phyloP scores from a whole-genome alignment of 2,329 filamentous ascomycete species.

The Aspergillus nomiae region DNA sequence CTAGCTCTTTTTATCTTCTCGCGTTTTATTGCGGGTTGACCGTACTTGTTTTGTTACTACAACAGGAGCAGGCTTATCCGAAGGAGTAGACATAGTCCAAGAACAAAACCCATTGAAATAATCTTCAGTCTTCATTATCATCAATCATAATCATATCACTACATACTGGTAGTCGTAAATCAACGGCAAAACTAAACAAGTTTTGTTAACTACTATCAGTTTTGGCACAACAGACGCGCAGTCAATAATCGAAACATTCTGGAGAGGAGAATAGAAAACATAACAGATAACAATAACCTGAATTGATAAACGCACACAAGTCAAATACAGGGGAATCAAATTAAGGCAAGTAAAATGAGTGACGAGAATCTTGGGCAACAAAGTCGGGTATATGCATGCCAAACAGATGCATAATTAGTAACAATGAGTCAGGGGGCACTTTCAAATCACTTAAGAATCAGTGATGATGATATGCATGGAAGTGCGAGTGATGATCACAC shows the following conservation, averaged over 20 bases:
- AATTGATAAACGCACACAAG: slow-evolving; percentile 22
- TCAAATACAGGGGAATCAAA: slow-evolving; percentile 41
- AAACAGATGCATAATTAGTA: slow-evolving; percentile 32
- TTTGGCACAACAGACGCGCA: neutral
- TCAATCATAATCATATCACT: slow-evolving; percentile 24
- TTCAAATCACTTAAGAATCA: slow-evolving; percentile 37
- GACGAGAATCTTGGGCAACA: slow-evolving; percentile 17
- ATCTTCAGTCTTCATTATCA: slow-evolving; percentile 20
- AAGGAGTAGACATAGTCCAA: neutral
- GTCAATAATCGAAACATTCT: slow-evolving; percentile 17
- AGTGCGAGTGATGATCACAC: slow-evolving; percentile 13
- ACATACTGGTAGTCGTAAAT: slow-evolving; percentile 15
- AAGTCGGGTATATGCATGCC: slow-evolving; percentile 28
- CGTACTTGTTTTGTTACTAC: neutral
- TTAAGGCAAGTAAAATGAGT: slow-evolving; percentile 22
- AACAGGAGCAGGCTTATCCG: neutral
- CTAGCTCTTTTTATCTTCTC: neutral
- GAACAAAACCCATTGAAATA: neutral
- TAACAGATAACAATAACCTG: slow-evolving; percentile 11
- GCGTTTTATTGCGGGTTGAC: neutral
- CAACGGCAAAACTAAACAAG: slow-evolving; percentile 1
- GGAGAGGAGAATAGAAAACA: slow-evolving; percentile 19
- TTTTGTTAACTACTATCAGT: slow-evolving; percentile 12
- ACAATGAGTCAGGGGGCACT: slow-evolving; percentile 32
- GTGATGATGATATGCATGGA: slow-evolving; percentile 18